Conservation (phyloP, 2,329 filamentous ascomycete genomes). For the Lasiodiplodia citricola region DNA sequence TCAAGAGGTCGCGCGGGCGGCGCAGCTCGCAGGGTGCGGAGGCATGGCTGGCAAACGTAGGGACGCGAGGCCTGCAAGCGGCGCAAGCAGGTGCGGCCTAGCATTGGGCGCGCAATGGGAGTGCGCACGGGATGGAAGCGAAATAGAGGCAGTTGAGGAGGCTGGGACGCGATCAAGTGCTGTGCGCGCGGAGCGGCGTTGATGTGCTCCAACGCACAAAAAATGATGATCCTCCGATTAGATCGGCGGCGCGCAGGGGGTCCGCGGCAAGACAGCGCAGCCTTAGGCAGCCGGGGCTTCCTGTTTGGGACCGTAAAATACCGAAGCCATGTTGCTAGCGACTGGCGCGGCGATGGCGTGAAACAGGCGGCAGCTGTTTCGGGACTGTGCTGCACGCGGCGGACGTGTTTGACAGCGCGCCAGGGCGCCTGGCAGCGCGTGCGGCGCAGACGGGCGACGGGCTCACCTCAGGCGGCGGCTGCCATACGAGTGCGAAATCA, state of each 20-base stretch:
- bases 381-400: background rate
- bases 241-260: constrained; percentile 8
- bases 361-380: constrained; percentile 10
- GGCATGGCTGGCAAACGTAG: constrained; percentile 24
- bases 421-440: background rate
- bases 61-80: constrained; percentile 5
- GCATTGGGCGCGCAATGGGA: constrained; percentile 16
- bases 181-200: constrained; percentile 2
- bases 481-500: constrained; percentile 18
- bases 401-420: background rate
- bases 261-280: background rate
- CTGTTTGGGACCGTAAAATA: background rate
- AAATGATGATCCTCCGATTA: constrained; percentile 21
- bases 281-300: constrained; percentile 12
- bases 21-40: constrained; percentile 2
- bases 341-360: background rate
- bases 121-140: background rate
- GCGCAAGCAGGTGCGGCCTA: constrained; percentile 13
- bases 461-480: background rate
- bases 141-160: background rate
- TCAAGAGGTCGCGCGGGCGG: background rate
- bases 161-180: constrained; percentile 1
- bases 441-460: background rate
- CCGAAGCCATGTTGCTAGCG: background rate
- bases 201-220: background rate